Evolutionary conservation across 257 asterid genomes (phyloP).

Genomic region (Anisodus tanguticus): DNA sequence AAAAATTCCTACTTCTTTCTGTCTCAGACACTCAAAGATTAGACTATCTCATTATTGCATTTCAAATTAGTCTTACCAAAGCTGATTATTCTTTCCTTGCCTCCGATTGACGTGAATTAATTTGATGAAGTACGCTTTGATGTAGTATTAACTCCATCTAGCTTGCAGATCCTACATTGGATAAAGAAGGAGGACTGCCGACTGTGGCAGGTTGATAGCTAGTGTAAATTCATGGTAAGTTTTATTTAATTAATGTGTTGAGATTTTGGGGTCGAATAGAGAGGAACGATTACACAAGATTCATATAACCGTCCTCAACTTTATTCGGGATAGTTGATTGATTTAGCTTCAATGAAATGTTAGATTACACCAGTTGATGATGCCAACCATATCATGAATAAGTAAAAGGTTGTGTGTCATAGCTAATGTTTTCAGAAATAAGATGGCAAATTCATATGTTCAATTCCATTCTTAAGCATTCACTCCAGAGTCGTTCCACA

Average conservation of each 20-base stretch:
- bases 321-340: conserved; percentile 15
- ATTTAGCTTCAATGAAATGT: conserved; percentile 11
- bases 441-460: background rate
- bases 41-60: too few relatives aligned
- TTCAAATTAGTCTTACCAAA: background rate
- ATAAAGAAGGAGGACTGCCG: background rate
- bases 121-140: too few relatives aligned
- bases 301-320: background rate
- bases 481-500: background rate
- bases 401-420: background rate
- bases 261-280: background rate
- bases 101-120: too few relatives aligned
- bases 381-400: background rate
- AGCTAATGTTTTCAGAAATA: background rate
- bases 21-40: too few relatives aligned
- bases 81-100: too few relatives aligned
- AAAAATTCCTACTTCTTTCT: background rate
- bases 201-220: background rate
- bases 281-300: background rate
- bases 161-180: background rate
- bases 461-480: background rate
- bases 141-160: background rate
- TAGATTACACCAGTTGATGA: background rate
- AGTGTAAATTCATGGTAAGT: background rate
- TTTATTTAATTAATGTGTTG: background rate